Percentiles rank a stretch among this genome's conserved stretches.
These are phyloP conservation scores for Lasiosphaeriaceae sp. DNA, from an alignment of 495 filamentous ascomycete species.

Conservation along the genomic window DNA sequence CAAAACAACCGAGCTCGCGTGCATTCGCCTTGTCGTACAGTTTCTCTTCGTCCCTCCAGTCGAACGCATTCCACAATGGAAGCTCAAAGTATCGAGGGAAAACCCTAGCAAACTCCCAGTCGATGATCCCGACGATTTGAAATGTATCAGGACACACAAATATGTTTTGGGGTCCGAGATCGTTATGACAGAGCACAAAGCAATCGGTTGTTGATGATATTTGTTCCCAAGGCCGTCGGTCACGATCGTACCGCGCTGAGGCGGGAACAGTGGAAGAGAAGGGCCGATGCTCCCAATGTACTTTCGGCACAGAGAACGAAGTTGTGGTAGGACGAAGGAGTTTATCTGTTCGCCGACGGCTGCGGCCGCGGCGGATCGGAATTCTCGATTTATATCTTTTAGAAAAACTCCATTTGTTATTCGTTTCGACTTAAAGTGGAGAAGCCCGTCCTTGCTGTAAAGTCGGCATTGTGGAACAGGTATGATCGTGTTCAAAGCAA, in stretches of 20 bases:
- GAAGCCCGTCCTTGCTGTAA: not conserved
- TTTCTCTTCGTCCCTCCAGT: conserved; percentile 8
- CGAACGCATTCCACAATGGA: conserved; percentile 3
- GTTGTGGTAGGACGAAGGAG: conserved; percentile 5
- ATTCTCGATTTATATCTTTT: not conserved
- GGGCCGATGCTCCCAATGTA: conserved; percentile 10
- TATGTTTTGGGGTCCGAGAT: conserved; percentile 29
- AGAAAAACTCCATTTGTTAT: not conserved
- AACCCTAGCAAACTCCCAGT: conserved; percentile 30
- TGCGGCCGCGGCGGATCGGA: not conserved
- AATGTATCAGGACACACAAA: conserved; percentile 26
- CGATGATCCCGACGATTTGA: conserved; percentile 28
- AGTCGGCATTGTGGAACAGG: not conserved
- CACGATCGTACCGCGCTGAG: conserved; percentile 6
- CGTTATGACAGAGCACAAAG: conserved; percentile 31
- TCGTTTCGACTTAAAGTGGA: not conserved
- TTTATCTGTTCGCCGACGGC: conserved; percentile 6
- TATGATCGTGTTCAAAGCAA: not conserved
- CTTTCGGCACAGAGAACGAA: conserved; percentile 6
- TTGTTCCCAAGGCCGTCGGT: conserved; percentile 5
- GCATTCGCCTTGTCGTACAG: not conserved
- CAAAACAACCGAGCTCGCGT: not conserved
- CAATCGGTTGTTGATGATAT: conserved; percentile 8
- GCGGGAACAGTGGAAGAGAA: conserved; percentile 6
- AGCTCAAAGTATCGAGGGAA: conserved; percentile 6